A percentile compares a stretch with the other conserved stretches of the same genome.
Conservation (phyloP, 495 filamentous ascomycete genomes). For the Lindgomyces ingoldianus region DNA sequence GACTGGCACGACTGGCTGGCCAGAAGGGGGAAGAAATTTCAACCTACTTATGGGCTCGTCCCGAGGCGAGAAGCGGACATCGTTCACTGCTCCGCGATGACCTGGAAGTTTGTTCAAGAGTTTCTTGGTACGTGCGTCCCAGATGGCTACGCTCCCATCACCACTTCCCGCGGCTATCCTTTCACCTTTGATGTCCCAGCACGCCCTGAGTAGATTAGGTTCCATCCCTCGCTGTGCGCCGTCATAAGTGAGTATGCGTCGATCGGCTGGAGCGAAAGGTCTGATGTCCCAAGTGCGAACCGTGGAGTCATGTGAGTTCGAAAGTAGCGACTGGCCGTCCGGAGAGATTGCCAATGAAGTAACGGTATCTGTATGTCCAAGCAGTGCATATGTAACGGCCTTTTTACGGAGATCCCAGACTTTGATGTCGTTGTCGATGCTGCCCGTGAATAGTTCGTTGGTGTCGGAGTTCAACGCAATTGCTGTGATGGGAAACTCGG, state of each 20-base stretch:
- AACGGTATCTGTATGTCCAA: conserved; percentile 88
- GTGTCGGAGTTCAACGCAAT: conserved; percentile 88
- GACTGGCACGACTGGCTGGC: background rate
- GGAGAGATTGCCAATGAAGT: conserved; percentile 88
- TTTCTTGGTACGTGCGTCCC: conserved; percentile 80
- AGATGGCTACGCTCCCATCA: conserved; percentile 86
- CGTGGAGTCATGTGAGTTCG: conserved; percentile 90
- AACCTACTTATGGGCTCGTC: conserved; percentile 87
- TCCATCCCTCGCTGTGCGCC: conserved; percentile 85
- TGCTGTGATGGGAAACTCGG: conserved; percentile 89
- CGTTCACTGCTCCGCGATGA: conserved; percentile 94
- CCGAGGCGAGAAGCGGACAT: conserved; percentile 82
- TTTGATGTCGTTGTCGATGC: conserved; percentile 96
- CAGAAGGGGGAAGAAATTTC: background rate
- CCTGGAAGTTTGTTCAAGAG: conserved; percentile 92
- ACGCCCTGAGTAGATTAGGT: conserved; percentile 87
- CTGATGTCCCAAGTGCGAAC: conserved; percentile 95
- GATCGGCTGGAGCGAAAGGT: conserved; percentile 86
- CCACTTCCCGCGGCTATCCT: conserved; percentile 87
- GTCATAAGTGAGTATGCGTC: conserved; percentile 81
- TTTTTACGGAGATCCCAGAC: conserved; percentile 96
- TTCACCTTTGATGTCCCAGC: conserved; percentile 85
- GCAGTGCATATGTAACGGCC: conserved; percentile 78
- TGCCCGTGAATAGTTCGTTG: conserved; percentile 92
- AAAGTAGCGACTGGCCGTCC: conserved; percentile 85